A percentile compares a stretch with the other conserved stretches of the same genome.
Evolutionary conservation across 257 asterid genomes (phyloP).

Genomic region (Asclepias syriaca): DNA sequence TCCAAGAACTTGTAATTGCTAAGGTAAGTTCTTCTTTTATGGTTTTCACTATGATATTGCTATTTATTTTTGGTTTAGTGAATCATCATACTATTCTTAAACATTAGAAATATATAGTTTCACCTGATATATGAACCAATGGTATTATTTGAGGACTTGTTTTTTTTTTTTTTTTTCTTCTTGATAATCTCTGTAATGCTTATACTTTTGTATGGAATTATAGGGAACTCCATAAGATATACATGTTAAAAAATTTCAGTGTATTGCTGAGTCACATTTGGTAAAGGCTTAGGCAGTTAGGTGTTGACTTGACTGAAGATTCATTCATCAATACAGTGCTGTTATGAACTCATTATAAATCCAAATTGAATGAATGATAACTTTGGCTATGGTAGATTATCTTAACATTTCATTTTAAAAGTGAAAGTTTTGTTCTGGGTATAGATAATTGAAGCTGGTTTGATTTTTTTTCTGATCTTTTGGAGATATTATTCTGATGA

Average conservation of each 20-base stretch:
- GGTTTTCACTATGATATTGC: constrained; percentile 13
- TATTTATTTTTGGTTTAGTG: neutral
- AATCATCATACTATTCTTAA: neutral
- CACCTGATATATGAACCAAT: neutral
- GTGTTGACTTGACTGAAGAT: neutral
- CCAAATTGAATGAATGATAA: neutral
- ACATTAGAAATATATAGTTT: neutral
- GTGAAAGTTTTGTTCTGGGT: neutral
- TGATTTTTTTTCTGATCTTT: constrained; percentile 1
- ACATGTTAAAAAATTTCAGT: neutral
- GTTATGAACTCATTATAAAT: neutral
- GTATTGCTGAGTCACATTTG: neutral
- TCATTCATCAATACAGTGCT: no score
- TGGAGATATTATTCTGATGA: neutral
- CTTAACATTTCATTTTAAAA: neutral
- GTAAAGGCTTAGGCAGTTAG: neutral
- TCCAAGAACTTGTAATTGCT: constrained; percentile 82
- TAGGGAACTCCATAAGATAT: neutral
- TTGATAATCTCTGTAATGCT: no score
- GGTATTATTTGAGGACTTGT: neutral
- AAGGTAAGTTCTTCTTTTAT: constrained; percentile 40
- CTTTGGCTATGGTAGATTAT: neutral
- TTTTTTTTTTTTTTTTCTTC: no score
- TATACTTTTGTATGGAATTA: no score
- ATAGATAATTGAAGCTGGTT: neutral